These are phyloP conservation scores for Triangularia setosa DNA, from an alignment of 2,329 filamentous ascomycete species.

Conservation along the genomic window DNA sequence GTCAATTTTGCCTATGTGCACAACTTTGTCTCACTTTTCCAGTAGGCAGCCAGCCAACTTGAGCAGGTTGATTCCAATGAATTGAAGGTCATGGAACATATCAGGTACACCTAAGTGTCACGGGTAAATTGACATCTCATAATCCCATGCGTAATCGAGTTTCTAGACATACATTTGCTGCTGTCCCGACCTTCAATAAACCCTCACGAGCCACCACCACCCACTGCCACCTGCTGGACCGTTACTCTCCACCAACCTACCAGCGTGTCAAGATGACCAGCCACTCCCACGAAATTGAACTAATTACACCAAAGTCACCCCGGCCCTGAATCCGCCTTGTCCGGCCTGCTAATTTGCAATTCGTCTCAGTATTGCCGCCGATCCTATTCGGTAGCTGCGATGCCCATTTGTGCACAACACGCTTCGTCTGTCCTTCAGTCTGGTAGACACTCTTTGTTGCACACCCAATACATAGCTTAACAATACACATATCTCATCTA, in stretches of 20 bases:
- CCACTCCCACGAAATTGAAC: too few relatives aligned
- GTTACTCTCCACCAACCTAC: neutral
- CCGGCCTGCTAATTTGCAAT: neutral
- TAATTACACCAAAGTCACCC: neutral
- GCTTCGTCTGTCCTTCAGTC: too few relatives aligned
- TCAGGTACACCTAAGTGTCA: neutral
- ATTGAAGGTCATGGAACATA: neutral
- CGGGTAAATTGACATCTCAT: neutral
- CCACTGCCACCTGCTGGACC: neutral
- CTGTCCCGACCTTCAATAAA: neutral
- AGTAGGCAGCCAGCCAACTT: neutral
- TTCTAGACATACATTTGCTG: neutral
- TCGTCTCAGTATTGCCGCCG: neutral
- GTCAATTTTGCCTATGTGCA: neutral
- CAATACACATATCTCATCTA: too few relatives aligned
- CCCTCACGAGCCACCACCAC: neutral
- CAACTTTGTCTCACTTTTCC: neutral
- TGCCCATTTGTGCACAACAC: neutral
- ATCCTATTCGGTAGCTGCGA: neutral
- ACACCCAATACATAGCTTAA: too few relatives aligned
- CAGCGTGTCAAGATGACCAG: too few relatives aligned
- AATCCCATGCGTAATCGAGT: neutral
- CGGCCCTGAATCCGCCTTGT: neutral
- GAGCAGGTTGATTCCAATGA: neutral
- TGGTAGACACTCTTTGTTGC: too few relatives aligned